phyloP scores from a whole-genome alignment of 768 basidiomycete genomes.

The Russula olivacea region DNA sequence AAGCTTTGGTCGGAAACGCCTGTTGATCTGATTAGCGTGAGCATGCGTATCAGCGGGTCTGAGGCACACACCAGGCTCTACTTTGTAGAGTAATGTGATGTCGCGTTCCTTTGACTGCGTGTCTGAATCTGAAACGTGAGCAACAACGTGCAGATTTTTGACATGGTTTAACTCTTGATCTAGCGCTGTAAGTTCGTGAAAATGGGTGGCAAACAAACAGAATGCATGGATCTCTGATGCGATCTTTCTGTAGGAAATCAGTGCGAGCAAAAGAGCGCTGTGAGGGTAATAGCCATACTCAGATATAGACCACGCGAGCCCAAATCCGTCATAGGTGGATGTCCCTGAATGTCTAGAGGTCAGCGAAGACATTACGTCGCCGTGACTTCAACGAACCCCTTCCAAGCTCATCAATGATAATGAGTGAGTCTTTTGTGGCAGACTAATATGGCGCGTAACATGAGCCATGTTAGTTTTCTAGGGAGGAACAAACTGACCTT shows the following conservation, averaged over 20 bases:
- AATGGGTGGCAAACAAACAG: slow-evolving; percentile 96
- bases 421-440: slow-evolving; percentile 85
- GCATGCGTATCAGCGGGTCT: background rate
- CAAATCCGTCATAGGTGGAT: slow-evolving; percentile 96
- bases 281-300: slow-evolving; percentile 51
- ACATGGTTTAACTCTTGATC: slow-evolving; percentile 83
- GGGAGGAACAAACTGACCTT: slow-evolving; percentile 44
- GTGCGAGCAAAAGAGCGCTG: background rate
- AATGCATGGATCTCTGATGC: slow-evolving; percentile 89
- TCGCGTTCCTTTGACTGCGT: slow-evolving; percentile 50
- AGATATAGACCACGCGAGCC: slow-evolving; percentile 97
- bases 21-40: slow-evolving; percentile 29
- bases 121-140: slow-evolving; percentile 64
- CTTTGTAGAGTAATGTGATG: slow-evolving; percentile 74
- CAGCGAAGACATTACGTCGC: background rate
- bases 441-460: slow-evolving; percentile 43
- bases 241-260: slow-evolving; percentile 58
- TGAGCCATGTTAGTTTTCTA: background rate
- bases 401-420: slow-evolving; percentile 97
- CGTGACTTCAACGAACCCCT: slow-evolving; percentile 46
- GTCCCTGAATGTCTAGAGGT: slow-evolving; percentile 49
- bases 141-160: slow-evolving; percentile 93
- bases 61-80: slow-evolving; percentile 58
- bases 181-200: slow-evolving; percentile 92
- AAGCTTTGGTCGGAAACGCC: slow-evolving; percentile 96